Base-by-base conservation (phyloP, 2,329 filamentous ascomycete genomes). In the Penicillium verrucosum region DNA sequence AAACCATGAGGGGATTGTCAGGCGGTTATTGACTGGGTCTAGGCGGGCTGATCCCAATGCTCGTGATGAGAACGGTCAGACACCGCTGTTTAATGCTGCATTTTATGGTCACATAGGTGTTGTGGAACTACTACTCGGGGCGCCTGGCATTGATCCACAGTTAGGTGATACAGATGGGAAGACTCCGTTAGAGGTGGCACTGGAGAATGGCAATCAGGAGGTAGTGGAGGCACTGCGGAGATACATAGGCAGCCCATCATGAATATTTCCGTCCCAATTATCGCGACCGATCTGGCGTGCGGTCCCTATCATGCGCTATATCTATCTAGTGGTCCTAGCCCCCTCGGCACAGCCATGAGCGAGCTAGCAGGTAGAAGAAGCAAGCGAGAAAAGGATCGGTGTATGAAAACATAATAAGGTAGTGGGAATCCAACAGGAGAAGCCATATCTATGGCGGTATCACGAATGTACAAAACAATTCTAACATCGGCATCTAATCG, bases 401-500 rank as follows among this genome's bases (percentile, higher is more conserved):
- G 54, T 47, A 27, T 43, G 29, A 34, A 47, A 27, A 27, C 9
- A 42, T 40, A 45, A 37, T 18, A 47, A 21, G 18, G 27, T 30
- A 25, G 18, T 38, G 23, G 34, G 45, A 53, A 32, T 27, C 27
- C 47, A 47, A 40, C 12, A 9, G 38, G 43, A 23, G n/a, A 44
- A 36, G 49, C 36, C 42, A 53, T 34, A 18, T 38, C 42, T 46
- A 42, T 42, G 54, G 52, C 50, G 54, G 42, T 42, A 60, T 54
- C 47, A 44, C 25, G 11, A 29, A 36, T 21, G n/a, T n/a, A 23
- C 21, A 40, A 54, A 49, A 30, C 2, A 41, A 49, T 32, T 41
- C 29, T 34, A 54, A 34, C 12, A 5, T 36, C 30, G 3, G 12
- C 42, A 8, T 58, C 43, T 82, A 93, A 67, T 89, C 84, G 27